A percentile compares a stretch with the other conserved stretches of the same genome.
Conservation (phyloP, 176 grass and related monocot species). For the Typha latifolia region DNA sequence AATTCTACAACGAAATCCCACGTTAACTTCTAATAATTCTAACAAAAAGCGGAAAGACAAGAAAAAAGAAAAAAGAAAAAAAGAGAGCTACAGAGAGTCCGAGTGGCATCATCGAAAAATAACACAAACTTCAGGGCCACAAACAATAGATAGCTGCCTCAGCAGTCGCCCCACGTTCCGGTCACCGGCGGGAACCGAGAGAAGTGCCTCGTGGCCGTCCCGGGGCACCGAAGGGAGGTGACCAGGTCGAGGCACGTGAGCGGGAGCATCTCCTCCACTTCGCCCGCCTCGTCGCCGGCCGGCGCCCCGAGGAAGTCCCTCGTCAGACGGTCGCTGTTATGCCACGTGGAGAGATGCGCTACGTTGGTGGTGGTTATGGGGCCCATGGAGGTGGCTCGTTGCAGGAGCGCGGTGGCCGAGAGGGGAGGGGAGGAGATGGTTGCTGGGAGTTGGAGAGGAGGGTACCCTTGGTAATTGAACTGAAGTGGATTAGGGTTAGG, state of each 20-base stretch:
- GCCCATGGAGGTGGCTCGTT: slow-evolving; percentile 25
- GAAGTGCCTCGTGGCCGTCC: slow-evolving; percentile 30
- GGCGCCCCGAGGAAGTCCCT: slow-evolving; percentile 69
- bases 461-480: not conserved
- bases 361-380: slow-evolving; percentile 1
- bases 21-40: not conserved
- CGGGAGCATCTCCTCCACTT: slow-evolving; percentile 34
- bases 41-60: not conserved
- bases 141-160: not conserved
- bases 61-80: not conserved
- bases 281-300: slow-evolving; percentile 16
- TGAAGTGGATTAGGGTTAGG: slow-evolving; percentile 28
- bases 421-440: slow-evolving; percentile 10
- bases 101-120: not conserved
- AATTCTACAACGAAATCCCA: not conserved
- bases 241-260: slow-evolving; percentile 21
- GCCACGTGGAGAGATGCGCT: slow-evolving; percentile 26
- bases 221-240: slow-evolving; percentile 4
- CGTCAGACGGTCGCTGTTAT: slow-evolving; percentile 35
- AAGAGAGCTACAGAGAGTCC: not conserved
- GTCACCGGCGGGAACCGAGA: slow-evolving; percentile 36
- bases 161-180: slow-evolving; percentile 28
- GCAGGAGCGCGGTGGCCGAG: slow-evolving; percentile 24
- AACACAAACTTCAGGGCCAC: not conserved
- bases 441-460: slow-evolving; percentile 8